A percentile compares a stretch with the other conserved stretches of the same genome.
phyloP scores from a whole-genome alignment of 2,329 filamentous ascomycete genomes.

The Exophiala dermatitidis region DNA sequence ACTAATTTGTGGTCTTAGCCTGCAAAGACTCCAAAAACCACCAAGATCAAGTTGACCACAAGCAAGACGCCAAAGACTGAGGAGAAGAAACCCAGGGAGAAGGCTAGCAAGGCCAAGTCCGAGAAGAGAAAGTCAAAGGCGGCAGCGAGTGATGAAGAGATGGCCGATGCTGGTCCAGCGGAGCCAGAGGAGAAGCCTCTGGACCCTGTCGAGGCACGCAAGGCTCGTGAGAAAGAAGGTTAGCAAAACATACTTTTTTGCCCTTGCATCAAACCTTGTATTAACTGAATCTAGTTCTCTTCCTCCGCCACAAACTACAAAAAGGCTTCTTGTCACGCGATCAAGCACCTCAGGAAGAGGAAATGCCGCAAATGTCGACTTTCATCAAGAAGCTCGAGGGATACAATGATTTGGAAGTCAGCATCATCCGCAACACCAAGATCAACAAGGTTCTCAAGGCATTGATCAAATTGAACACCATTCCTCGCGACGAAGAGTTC shows the following conservation, averaged over 20 bases:
- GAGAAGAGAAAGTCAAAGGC: conserved; percentile 56
- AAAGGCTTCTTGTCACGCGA: conserved; percentile 86
- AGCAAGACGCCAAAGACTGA: conserved; percentile 51
- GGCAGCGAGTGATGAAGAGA: conserved; percentile 50
- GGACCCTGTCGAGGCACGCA: conserved; percentile 49
- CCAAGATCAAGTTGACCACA: conserved; percentile 46
- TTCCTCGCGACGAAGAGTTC: conserved; percentile 83
- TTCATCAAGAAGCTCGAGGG: conserved; percentile 66
- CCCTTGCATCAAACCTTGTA: background rate
- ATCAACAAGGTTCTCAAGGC: conserved; percentile 98
- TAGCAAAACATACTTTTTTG: conserved; percentile 43
- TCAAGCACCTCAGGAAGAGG: conserved; percentile 72
- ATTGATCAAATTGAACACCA: conserved; percentile 77
- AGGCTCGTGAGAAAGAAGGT: conserved; percentile 51
- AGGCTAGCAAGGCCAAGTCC: conserved; percentile 48
- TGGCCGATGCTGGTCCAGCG: conserved; percentile 44
- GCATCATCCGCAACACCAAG: conserved; percentile 84
- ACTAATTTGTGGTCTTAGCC: conserved; percentile 38
- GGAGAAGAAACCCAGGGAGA: conserved; percentile 49
- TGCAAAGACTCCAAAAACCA: conserved; percentile 59
- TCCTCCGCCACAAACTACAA: conserved; percentile 88
- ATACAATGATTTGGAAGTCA: conserved; percentile 70
- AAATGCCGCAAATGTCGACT: conserved; percentile 41
- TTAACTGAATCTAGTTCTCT: conserved; percentile 57
- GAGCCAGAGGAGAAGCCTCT: conserved; percentile 48